Evolutionary conservation across 768 basidiomycete genomes (phyloP).

Genomic region (Termitomyces sp.): DNA sequence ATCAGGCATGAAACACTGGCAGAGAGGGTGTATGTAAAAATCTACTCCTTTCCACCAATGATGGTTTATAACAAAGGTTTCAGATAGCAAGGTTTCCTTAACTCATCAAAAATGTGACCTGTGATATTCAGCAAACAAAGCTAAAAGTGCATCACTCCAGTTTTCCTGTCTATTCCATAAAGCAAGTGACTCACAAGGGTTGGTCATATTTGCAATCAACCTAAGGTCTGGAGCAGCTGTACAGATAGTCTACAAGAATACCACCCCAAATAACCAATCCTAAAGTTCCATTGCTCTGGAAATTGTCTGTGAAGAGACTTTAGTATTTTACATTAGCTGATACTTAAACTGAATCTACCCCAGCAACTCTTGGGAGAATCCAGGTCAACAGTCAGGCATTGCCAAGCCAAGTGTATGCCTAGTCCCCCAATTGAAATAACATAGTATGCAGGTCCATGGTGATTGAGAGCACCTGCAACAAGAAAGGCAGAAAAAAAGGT

Average conservation of each 20-base stretch:
- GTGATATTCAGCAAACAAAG: no score
- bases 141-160: no score
- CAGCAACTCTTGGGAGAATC: constrained; percentile 1
- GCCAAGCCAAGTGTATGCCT: background rate
- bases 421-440: background rate
- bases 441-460: constrained; percentile 2
- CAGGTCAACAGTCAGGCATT: background rate
- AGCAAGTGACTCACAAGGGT: no score
- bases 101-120: no score
- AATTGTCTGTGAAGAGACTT: constrained; percentile 29
- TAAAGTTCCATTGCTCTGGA: constrained; percentile 40
- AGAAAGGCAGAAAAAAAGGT: background rate
- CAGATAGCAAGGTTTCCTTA: no score
- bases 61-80: no score
- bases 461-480: background rate
- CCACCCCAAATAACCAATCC: constrained; percentile 44
- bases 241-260: constrained; percentile 32
- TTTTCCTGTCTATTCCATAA: no score
- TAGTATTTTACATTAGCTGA: background rate
- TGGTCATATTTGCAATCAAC: no score
- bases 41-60: no score
- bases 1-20: no score
- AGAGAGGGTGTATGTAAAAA: no score
- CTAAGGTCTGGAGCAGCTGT: background rate
- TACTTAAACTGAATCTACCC: background rate